A percentile compares a stretch with the other conserved stretches of the same genome.
phyloP scores from a whole-genome alignment of 192 early-diverging fungal species.

The Coemansia umbellata region DNA sequence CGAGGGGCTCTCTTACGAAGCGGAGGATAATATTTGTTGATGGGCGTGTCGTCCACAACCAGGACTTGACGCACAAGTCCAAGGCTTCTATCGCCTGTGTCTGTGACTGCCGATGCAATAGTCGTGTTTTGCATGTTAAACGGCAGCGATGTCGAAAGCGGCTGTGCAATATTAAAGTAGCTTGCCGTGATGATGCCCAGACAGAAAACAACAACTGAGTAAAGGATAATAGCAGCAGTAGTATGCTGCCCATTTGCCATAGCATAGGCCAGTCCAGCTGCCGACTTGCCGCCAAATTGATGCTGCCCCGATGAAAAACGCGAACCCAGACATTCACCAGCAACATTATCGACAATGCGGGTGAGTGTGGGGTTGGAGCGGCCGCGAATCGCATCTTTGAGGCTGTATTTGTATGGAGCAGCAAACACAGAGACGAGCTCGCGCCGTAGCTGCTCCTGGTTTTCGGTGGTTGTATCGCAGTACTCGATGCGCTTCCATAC shows the following conservation, averaged over 20 bases:
- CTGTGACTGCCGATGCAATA: conserved; percentile 8
- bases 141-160: conserved; percentile 22
- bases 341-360: conserved; percentile 47
- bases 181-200: conserved; percentile 49
- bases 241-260: conserved; percentile 42
- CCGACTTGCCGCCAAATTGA: conserved; percentile 9
- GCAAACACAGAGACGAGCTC: conserved; percentile 42
- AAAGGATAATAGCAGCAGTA: conserved; percentile 40
- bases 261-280: conserved; percentile 16
- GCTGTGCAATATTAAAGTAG: conserved; percentile 45
- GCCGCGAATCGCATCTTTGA: conserved; percentile 43
- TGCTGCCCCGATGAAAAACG: not conserved
- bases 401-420: conserved; percentile 33
- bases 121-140: conserved; percentile 31
- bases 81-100: conserved; percentile 24
- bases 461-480: conserved; percentile 23
- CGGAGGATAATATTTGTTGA: conserved; percentile 36
- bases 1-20: conserved; percentile 43
- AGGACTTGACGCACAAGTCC: conserved; percentile 45
- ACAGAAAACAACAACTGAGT: conserved; percentile 48
- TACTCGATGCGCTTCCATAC: conserved; percentile 50
- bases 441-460: conserved; percentile 26
- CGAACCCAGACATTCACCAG: conserved; percentile 26
- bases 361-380: conserved; percentile 38
- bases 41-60: conserved; percentile 48